Conservation (phyloP, 2,329 filamentous ascomycete genomes). For the Claviceps fusiformis region DNA sequence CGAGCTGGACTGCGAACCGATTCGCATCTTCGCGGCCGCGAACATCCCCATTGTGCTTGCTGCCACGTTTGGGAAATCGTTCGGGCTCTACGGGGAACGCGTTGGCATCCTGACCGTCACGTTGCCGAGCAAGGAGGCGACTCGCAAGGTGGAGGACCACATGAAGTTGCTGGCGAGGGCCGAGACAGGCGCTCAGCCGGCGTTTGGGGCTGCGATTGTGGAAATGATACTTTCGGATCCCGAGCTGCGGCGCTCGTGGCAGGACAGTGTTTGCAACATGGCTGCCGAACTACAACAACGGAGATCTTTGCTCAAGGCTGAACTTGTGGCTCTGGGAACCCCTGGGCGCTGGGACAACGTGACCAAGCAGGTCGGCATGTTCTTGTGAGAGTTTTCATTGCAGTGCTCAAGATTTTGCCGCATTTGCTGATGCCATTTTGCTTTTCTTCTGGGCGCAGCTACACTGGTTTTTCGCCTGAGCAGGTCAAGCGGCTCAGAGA, state of each 20-base stretch:
- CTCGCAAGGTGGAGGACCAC: not conserved
- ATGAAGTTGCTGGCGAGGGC: slow-evolving; percentile 8
- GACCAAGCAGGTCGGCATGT: not conserved
- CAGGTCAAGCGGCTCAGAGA: not conserved
- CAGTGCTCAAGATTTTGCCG: no score
- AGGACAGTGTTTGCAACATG: not conserved
- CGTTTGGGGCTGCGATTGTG: not conserved
- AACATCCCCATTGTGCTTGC: not conserved
- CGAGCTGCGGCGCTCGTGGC: not conserved
- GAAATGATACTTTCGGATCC: not conserved
- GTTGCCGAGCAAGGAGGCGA: not conserved
- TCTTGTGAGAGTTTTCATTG: not conserved
- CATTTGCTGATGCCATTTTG: not conserved
- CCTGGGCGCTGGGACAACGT: not conserved
- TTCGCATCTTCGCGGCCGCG: not conserved
- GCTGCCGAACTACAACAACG: not conserved
- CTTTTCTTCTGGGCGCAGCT: not conserved
- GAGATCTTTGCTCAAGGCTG: not conserved
- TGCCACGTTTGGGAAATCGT: not conserved
- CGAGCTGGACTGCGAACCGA: not conserved
- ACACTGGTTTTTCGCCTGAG: not conserved
- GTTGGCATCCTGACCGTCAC: not conserved
- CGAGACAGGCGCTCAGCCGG: not conserved
- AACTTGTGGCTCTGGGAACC: not conserved
- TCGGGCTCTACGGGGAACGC: not conserved